Conservation (phyloP, 306 rosid species). For the Prinsepia uniflora region DNA sequence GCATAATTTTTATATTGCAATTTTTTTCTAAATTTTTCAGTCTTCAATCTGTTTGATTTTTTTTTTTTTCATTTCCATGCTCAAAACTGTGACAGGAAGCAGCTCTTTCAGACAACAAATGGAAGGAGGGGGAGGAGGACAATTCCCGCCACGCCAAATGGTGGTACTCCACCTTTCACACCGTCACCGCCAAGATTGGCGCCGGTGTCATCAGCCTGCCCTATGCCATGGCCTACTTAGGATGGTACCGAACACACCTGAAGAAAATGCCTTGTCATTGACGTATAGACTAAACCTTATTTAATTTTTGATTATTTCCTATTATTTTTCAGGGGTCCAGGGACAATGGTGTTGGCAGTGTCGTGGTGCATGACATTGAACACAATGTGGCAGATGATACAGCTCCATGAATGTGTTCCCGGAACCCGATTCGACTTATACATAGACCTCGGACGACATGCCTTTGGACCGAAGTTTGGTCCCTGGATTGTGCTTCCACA, state of each 20-base stretch:
- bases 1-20: background rate
- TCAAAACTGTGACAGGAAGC: constrained; percentile 36
- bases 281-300: background rate
- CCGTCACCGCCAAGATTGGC: constrained; percentile 94
- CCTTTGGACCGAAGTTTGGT: constrained; percentile 78
- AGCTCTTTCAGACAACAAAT: constrained; percentile 40
- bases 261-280: background rate
- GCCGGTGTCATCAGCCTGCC: constrained; percentile 94
- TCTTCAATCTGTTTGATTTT: background rate
- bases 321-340: constrained; percentile 70
- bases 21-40: background rate
- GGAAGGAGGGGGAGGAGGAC: constrained; percentile 37
- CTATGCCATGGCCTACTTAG: constrained; percentile 88
- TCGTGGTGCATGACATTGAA: constrained; percentile 83
- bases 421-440: constrained; percentile 84
- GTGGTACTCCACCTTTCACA: constrained; percentile 96
- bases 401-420: constrained; percentile 88
- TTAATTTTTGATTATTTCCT: background rate
- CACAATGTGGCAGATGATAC: constrained; percentile 96
- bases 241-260: constrained; percentile 52
- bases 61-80: background rate
- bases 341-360: constrained; percentile 52
- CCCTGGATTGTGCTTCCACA: constrained; percentile 93
- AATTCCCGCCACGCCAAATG: constrained; percentile 68
- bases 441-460: constrained; percentile 80